A percentile compares a stretch with the other conserved stretches of the same genome.
These are phyloP conservation scores for Aphanomyces euteiches DNA, from an alignment of 352 stramenopile species.

Conservation along the genomic window DNA sequence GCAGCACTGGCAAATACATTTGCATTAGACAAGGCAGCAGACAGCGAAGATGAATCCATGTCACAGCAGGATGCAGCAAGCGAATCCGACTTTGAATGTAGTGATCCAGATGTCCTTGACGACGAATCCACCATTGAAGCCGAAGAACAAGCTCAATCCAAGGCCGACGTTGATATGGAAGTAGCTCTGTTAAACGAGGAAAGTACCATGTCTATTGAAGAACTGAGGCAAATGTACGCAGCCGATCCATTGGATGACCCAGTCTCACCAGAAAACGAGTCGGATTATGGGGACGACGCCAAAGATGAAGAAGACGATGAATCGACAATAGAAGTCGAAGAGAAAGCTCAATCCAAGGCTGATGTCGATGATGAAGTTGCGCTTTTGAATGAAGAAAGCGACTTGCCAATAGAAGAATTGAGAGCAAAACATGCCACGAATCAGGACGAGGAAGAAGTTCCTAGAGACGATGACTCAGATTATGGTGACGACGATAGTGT, in stretches of 20 bases:
- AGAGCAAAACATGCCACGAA: slow-evolving; percentile 41
- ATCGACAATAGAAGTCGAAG: slow-evolving; percentile 83
- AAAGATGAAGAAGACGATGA: slow-evolving; percentile 76
- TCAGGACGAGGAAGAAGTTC: not conserved
- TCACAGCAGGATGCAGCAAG: slow-evolving; percentile 15
- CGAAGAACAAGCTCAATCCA: slow-evolving; percentile 25
- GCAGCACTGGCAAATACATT: slow-evolving; percentile 72
- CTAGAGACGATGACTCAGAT: slow-evolving; percentile 37
- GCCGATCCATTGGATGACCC: slow-evolving; percentile 33
- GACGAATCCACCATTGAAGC: slow-evolving; percentile 45
- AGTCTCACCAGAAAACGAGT: slow-evolving; percentile 36
- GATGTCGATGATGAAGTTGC: slow-evolving; percentile 77
- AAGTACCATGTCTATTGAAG: slow-evolving; percentile 62
- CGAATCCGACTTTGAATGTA: slow-evolving; percentile 21
- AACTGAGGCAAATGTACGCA: slow-evolving; percentile 32
- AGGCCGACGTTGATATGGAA: slow-evolving; percentile 10
- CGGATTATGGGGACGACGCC: slow-evolving; percentile 33
- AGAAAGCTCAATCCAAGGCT: slow-evolving; percentile 41
- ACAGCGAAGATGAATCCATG: slow-evolving; percentile 23
- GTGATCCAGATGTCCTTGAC: slow-evolving; percentile 35
- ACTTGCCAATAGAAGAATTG: slow-evolving; percentile 89
- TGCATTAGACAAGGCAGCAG: slow-evolving; percentile 6
- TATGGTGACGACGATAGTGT: slow-evolving; percentile 34
- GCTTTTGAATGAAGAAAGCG: slow-evolving; percentile 81
- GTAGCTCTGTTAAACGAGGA: slow-evolving; percentile 33